Percentiles rank a stretch among this genome's conserved stretches.
Evolutionary conservation across 78 protist genomes (phyloP).

Genomic region (Dictyostelium intermedium): DNA sequence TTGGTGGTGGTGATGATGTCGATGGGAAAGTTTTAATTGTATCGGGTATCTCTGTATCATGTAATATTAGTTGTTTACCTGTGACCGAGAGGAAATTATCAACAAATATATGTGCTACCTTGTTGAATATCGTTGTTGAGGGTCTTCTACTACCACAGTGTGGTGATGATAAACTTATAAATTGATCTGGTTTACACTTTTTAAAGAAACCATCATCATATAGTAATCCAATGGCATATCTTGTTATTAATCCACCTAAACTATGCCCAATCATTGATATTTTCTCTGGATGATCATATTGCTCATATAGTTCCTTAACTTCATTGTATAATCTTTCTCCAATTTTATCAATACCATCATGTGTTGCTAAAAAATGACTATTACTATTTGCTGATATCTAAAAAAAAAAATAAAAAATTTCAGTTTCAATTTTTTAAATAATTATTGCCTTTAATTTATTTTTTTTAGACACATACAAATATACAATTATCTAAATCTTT

Average conservation of each 20-base stretch:
- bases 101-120: background rate
- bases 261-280: slow-evolving; percentile 67
- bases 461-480: slow-evolving; percentile 24
- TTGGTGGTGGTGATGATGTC: background rate
- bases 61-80: slow-evolving; percentile 45
- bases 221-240: slow-evolving; percentile 36
- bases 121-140: background rate
- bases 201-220: slow-evolving; percentile 28
- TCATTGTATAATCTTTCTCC: slow-evolving; percentile 40
- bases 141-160: slow-evolving; percentile 61
- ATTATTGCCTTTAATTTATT: too few species aligned
- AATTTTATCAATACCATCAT: slow-evolving; percentile 50
- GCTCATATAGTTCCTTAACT: background rate
- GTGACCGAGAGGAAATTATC: background rate
- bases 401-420: background rate
- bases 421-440: too few species aligned
- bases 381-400: background rate
- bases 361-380: slow-evolving; percentile 17
- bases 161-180: slow-evolving; percentile 47
- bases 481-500: background rate
- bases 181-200: slow-evolving; percentile 33
- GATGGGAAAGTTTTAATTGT: background rate
- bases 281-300: background rate
- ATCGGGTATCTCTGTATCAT: background rate
- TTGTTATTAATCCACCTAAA: slow-evolving; percentile 38